Conservation (phyloP, 225 moss, liverwort and hornwort genomes). For the Sphagnum tenellum region DNA sequence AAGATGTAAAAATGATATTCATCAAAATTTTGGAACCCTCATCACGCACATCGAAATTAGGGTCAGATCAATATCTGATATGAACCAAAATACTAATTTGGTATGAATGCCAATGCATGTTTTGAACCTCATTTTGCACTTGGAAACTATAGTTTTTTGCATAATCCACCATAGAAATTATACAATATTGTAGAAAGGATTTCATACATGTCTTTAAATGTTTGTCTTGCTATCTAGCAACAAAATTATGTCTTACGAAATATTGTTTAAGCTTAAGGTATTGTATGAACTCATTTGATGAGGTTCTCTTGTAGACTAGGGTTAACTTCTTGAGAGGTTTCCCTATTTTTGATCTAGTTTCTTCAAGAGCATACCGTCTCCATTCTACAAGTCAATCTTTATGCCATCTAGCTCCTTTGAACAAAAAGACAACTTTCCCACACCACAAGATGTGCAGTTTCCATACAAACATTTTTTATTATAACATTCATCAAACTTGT, state of each 20-base stretch:
- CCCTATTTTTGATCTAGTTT: neutral
- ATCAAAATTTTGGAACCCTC: neutral
- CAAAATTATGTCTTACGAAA: too few species aligned
- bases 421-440: neutral
- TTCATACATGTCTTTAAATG: too few species aligned
- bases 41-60: too few species aligned
- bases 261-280: too few species aligned
- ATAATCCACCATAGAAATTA: too few species aligned
- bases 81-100: neutral
- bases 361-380: neutral
- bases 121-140: neutral
- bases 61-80: neutral
- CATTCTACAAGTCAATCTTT: neutral
- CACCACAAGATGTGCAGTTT: neutral
- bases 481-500: neutral
- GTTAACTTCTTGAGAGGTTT: neutral
- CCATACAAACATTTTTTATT: conserved; percentile 3
- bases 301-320: neutral
- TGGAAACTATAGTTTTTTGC: neutral
- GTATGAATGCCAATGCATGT: neutral
- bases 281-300: too few species aligned
- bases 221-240: too few species aligned
- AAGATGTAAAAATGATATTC: conserved; percentile 4
- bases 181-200: too few species aligned
- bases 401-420: neutral